Base-by-base conservation (phyloP, 1,284 basidiomycete species). In the Cryptococcus amylolentus region DNA sequence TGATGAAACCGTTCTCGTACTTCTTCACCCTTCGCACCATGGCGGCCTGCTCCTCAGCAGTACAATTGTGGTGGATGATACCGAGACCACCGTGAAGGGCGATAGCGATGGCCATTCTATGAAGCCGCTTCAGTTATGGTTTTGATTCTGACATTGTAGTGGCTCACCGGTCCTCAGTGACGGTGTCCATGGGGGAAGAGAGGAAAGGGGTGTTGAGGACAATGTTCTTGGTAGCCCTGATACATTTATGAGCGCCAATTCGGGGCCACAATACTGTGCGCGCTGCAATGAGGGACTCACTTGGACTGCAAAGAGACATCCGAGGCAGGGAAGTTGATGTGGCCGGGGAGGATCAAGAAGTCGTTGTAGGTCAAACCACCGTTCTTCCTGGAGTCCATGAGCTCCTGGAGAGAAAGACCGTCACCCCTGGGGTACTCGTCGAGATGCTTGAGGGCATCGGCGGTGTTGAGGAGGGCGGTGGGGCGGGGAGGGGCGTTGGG, bases 181-280 rank as follows among this genome's bases (percentile, higher is more conserved):
- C 95, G 37, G 95, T 98, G 81, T 99, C 95, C 95, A 99, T 99
- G 43, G 96, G 95, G 58, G 91, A 95, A 76, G 91, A 96, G 80
- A 98, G 82, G 80, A 99, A 96, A 0, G 96, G 95, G 0, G 94
- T 94, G 80, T 93, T 97, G 70, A 99, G 84, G 43, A 84, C 81
- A 65, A 98, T 91, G 71, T 97, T 97, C 57, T 88, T 86, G 47
- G 95, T 97, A 54, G 98, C 87, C 54, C 83, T 72, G 26, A 38
- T 13, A 18, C 35, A n/a, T 43, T 10, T 27, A 26, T 55, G 14
- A 54, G 52, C 35, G 28, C 8, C 2, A 42, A n/a, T 4, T 26
- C 27, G 31, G 10, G 10, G 31, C 31, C 23, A 23, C 2, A 23
- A 23, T 23, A 23, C 23, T 23, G 23, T 23, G 31, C 7, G 31